phyloP scores from a whole-genome alignment of 192 early-diverging fungal species.

The Rhizoclosmatium globosum region DNA sequence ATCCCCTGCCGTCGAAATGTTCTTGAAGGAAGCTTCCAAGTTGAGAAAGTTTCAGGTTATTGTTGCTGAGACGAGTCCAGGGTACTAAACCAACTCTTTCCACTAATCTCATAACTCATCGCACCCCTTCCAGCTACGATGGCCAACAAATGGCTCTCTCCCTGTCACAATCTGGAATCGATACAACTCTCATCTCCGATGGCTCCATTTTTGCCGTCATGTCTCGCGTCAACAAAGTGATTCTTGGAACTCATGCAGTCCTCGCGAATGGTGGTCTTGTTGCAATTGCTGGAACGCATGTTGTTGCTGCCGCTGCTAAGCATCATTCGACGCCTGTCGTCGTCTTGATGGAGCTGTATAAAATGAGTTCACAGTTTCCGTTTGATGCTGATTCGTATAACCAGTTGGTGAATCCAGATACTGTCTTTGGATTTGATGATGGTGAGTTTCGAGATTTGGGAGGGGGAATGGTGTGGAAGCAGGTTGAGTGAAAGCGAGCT shows the following conservation, averaged over 20 bases:
- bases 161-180: conserved; percentile 81
- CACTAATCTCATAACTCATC: neutral
- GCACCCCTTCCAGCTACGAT: conserved; percentile 62
- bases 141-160: conserved; percentile 86
- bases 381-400: conserved; percentile 90
- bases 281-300: conserved; percentile 79
- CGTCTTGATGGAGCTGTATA: conserved; percentile 90
- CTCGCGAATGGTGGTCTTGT: conserved; percentile 94
- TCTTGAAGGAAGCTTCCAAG: conserved; percentile 84
- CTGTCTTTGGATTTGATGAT: conserved; percentile 81
- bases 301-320: conserved; percentile 88
- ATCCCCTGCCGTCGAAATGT: conserved; percentile 85
- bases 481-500: no score
- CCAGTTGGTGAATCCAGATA: conserved; percentile 77
- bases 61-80: conserved; percentile 90
- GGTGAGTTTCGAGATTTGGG: conserved; percentile 43
- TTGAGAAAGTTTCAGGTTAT: conserved; percentile 94
- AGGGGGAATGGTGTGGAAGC: neutral
- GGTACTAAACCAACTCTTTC: conserved; percentile 48
- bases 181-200: conserved; percentile 91
- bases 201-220: conserved; percentile 96
- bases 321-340: conserved; percentile 93
- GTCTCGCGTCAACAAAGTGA: conserved; percentile 97
- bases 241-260: conserved; percentile 90
- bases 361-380: conserved; percentile 86